Evolutionary conservation across 441 rosid species (phyloP), one percentile per base, ranked within the genome.

Genomic region (Populus hybrid): DNA sequence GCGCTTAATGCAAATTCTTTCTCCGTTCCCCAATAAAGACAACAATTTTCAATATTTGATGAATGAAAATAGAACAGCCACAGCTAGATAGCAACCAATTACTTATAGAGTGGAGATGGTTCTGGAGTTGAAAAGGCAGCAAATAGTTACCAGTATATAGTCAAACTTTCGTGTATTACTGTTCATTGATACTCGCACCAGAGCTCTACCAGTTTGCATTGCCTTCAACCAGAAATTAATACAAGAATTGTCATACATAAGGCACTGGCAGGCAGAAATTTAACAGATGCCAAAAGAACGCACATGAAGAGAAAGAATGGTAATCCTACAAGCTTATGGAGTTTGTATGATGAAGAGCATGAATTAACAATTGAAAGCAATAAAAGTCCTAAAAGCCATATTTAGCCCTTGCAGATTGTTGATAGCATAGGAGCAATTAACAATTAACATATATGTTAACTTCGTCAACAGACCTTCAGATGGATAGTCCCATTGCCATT

Each of bases 131-230:
- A 54, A 63, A 50, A 61, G 67, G 28, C 69, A 40, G 46, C 63
- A 69, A 78, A 79, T 63, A 71, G 77, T 73, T 90, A 95, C 99
- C 93, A 95, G 84, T 50, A 92, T 54, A 83, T 92, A 92, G 85
- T 92, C 97, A 59, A 95, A 89, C 86, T 94, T 94, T 81, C 66
- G 84, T 61, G 84, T 87, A 80, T 64, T 84, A 74, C 74, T 79
- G 76, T 82, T 84, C 76, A 90, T 85, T 75, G 95, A 91, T 68
- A 89, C 90, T 81, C 91, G 89, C 57, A 95, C 81, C 65, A 95
- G 94, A 84, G 97, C 95, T 84, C 87, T 91, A 28, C 99, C 99
- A 38, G 87, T 88, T 74, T 82, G 90, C 76, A 86, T 72, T 77
- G 95, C 99, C 99, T 95, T 83, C 85, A 87, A 85, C 82, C 75